Evolutionary conservation across 306 rosid species (phyloP).

Genomic region (Coriaria nepalensis): DNA sequence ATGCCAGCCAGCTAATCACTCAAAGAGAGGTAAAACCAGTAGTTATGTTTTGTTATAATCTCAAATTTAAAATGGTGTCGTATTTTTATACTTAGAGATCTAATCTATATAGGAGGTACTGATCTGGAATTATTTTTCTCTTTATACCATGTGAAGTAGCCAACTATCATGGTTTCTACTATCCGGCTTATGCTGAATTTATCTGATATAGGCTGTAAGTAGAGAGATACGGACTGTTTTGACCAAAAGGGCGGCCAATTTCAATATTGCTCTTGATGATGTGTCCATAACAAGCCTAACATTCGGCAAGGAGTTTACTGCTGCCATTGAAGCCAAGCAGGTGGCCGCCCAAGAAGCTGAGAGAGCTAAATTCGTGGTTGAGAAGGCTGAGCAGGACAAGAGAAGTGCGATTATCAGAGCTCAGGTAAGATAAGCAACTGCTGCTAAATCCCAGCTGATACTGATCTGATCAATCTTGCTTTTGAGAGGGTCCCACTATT

Average conservation of each 20-base stretch:
- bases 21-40: slow-evolving; percentile 60
- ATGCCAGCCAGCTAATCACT: slow-evolving; percentile 87
- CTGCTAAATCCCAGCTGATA: neutral
- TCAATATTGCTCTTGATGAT: slow-evolving; percentile 84
- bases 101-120: no score
- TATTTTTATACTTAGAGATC: no score
- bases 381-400: slow-evolving; percentile 86
- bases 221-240: slow-evolving; percentile 65
- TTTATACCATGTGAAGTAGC: neutral
- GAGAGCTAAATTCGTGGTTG: slow-evolving; percentile 85
- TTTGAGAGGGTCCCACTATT: no score
- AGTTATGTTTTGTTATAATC: neutral
- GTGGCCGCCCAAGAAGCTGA: slow-evolving; percentile 96
- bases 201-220: slow-evolving; percentile 43
- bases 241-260: slow-evolving; percentile 63
- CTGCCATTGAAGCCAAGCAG: slow-evolving; percentile 92
- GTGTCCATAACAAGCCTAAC: slow-evolving; percentile 69
- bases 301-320: slow-evolving; percentile 67
- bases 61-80: no score
- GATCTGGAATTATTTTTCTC: neutral
- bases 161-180: neutral
- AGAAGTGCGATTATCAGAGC: slow-evolving; percentile 75
- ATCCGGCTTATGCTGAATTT: no score
- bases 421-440: slow-evolving; percentile 32
- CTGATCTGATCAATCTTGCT: no score